Evolutionary conservation across 2,329 filamentous ascomycete species (phyloP), one percentile per base, ranked within the genome.

Genomic region (Capronia coronata): DNA sequence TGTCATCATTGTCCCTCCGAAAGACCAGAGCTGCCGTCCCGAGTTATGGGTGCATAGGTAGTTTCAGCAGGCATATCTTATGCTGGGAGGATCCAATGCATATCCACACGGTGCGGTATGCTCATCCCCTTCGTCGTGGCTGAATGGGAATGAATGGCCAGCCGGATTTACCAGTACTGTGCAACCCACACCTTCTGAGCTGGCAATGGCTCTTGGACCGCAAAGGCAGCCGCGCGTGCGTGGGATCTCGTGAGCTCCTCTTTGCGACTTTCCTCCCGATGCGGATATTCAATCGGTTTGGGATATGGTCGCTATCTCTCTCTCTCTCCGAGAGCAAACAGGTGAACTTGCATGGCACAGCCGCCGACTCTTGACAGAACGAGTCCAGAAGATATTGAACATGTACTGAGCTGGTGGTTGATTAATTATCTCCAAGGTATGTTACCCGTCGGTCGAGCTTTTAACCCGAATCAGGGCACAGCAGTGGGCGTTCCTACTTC

Each of bases 1-100:
- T 46, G 43, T 46, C 43, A 46, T 46, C 43, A 46, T n/a, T 40
- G 32, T 35, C 32, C 6, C 27, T 30, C 27, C n/a, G 13, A 13
- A n/a, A 35, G 6, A 35, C n/a, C 6, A 40, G 16, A 40, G 14
- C n/a, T 40, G 13, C 13, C 18, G 13, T 11, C 18, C 16, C 13
- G 8, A 35, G n/a, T 13, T 18, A 35, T 35, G 32, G 6, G n/a
- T n/a, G n/a, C n/a, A n/a, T n/a, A n/a, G n/a, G n/a, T 27, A 6
- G 6, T 27, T 27, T 10, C 25, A 27, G 25, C 25, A 27, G 25
- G 25, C 6, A 27, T 6, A 6, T 5, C 25, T 27, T 27, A 32
- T 8, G 6, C 23, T 27, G 23, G 5, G 10, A 27, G 23, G 5
- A 27, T 27, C 23, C 23, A 27, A 10, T 32, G 6, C 3, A 32